Conservation (phyloP, 2,329 filamentous ascomycete species). For the Monilinia fructigena region DNA sequence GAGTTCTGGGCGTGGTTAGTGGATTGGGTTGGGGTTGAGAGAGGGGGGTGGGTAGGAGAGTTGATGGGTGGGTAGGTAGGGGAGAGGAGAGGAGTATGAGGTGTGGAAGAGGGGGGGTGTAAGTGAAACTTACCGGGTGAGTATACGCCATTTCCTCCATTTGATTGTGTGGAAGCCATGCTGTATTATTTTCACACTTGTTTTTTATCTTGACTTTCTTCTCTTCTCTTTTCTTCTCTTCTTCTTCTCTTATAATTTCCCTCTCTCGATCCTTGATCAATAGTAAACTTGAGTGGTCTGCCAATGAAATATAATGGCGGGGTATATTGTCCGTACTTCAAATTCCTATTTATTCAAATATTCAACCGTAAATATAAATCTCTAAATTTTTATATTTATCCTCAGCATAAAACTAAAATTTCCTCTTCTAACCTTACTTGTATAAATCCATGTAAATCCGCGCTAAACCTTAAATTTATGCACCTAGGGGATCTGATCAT, state of each 20-base stretch:
- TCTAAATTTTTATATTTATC: background rate
- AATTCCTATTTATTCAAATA: too few species aligned
- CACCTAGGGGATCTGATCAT: background rate
- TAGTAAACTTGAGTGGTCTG: background rate
- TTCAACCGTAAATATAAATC: too few species aligned
- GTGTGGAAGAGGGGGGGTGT: background rate
- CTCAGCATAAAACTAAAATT: background rate
- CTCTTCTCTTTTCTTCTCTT: background rate
- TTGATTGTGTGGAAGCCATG: slow-evolving; percentile 5
- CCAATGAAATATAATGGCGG: background rate
- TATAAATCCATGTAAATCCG: too few species aligned
- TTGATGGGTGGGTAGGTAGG: background rate
- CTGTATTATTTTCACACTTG: background rate
- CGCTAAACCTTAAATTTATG: slow-evolving; percentile 12
- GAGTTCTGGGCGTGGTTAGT: slow-evolving; percentile 14
- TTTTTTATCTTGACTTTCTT: too few species aligned
- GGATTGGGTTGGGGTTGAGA: background rate
- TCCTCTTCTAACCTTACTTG: too few species aligned
- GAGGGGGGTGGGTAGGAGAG: background rate
- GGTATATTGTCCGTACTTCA: background rate
- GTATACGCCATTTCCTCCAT: slow-evolving; percentile 17
- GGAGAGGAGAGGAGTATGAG: background rate
- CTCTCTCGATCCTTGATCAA: background rate
- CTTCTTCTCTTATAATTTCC: background rate
- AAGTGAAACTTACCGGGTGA: slow-evolving; percentile 2